Conservation (phyloP, 179 eudicot species). For the Spinacia oleracea region DNA sequence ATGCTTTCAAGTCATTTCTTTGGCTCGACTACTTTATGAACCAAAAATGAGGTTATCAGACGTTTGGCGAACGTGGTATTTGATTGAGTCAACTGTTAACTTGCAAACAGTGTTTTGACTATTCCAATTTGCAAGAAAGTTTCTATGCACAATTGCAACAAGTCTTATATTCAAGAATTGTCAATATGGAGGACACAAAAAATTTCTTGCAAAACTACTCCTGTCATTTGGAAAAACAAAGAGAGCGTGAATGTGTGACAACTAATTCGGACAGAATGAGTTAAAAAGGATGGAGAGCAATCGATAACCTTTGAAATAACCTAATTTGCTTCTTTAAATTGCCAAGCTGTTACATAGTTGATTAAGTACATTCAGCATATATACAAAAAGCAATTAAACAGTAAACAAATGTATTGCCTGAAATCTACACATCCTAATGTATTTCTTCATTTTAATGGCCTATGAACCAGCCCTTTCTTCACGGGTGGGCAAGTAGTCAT, state of each 20-base stretch:
- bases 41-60: neutral
- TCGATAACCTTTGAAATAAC: too few relatives aligned
- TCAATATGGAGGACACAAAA: too few relatives aligned
- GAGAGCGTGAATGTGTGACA: too few relatives aligned
- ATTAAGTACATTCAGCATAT: conserved; percentile 1
- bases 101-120: too few relatives aligned
- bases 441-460: neutral
- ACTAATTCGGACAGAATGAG: too few relatives aligned
- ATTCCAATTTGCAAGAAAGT: too few relatives aligned
- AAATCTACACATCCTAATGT: neutral
- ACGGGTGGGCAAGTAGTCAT: neutral
- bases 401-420: neutral
- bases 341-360: neutral
- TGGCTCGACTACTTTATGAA: neutral
- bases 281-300: too few relatives aligned
- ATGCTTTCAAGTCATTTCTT: neutral
- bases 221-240: too few relatives aligned
- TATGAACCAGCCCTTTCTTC: conserved; percentile 8
- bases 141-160: too few relatives aligned
- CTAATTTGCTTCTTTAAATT: neutral
- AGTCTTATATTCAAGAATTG: too few relatives aligned
- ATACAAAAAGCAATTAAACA: neutral
- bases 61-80: too few relatives aligned
- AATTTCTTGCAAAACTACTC: too few relatives aligned
- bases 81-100: neutral